Evolutionary conservation across 2,329 filamentous ascomycete genomes (phyloP).

Genomic region (Claviceps sp.): DNA sequence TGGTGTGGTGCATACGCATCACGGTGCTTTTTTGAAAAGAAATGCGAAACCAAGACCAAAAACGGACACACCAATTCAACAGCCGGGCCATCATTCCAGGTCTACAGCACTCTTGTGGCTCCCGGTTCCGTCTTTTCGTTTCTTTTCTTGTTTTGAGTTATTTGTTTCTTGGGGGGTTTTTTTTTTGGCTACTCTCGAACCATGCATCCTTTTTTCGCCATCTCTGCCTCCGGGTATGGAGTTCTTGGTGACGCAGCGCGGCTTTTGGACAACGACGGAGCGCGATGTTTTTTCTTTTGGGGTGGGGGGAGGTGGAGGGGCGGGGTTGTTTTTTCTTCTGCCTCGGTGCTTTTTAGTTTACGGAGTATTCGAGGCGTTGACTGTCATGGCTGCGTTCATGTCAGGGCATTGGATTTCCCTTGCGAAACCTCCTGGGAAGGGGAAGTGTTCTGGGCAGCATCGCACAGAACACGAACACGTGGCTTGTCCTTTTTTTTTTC

Average conservation of each 20-base stretch:
- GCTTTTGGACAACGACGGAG: no score
- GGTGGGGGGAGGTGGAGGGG: no score
- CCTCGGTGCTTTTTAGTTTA: no score
- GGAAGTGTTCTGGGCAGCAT: not conserved
- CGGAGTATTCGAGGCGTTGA: not conserved
- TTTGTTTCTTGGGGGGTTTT: not conserved
- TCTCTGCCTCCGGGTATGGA: not conserved
- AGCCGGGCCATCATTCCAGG: not conserved
- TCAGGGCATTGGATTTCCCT: not conserved
- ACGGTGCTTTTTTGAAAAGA: not conserved
- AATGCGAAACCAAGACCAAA: not conserved
- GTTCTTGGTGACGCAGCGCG: not conserved
- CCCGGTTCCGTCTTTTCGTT: not conserved
- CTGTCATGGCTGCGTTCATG: conserved; percentile 2
- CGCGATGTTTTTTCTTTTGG: no score
- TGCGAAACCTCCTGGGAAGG: not conserved
- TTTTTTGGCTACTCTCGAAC: not conserved
- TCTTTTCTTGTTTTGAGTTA: not conserved
- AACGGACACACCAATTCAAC: not conserved
- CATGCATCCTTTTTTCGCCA: not conserved
- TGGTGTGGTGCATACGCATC: no score
- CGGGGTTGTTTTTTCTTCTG: no score
- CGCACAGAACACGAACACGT: not conserved
- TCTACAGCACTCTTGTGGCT: not conserved
- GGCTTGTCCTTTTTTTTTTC: not conserved